Conservation (phyloP, 495 filamentous ascomycete genomes). For the Astrothelium subdiscretum region DNA sequence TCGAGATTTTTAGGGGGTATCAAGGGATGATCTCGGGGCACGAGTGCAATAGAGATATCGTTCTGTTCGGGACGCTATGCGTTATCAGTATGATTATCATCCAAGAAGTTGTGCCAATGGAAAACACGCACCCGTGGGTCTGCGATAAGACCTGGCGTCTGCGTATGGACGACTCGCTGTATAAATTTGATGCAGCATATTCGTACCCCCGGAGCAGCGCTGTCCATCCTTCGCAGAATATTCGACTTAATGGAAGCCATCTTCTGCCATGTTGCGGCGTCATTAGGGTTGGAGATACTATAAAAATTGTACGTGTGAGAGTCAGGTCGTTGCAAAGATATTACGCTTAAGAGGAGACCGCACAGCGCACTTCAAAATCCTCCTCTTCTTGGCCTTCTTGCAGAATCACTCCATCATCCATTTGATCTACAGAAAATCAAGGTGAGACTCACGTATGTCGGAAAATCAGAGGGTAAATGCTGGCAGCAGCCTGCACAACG, state of each 20-base stretch:
- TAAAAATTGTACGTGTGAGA: constrained; percentile 37
- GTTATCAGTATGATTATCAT: background rate
- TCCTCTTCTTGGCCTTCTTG: background rate
- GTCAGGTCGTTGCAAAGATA: background rate
- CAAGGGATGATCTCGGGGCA: constrained; percentile 69
- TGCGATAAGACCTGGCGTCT: constrained; percentile 69
- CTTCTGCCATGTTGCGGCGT: constrained; percentile 69
- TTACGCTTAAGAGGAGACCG: background rate
- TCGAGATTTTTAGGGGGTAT: constrained; percentile 71
- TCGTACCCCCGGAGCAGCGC: constrained; percentile 59
- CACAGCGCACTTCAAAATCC: background rate
- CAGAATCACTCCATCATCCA: background rate
- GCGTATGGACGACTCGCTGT: constrained; percentile 81
- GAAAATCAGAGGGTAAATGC: constrained; percentile 83
- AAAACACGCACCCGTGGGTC: constrained; percentile 65
- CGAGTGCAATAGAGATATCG: constrained; percentile 74
- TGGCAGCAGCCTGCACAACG: constrained; percentile 72
- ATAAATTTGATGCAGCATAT: constrained; percentile 96
- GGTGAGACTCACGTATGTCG: constrained; percentile 60
- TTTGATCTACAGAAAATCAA: background rate
- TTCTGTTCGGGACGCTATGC: constrained; percentile 66
- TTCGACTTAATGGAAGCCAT: constrained; percentile 83
- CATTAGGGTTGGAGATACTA: constrained; percentile 73
- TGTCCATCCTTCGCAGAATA: constrained; percentile 81
- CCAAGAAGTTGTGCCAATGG: background rate